Evolutionary conservation across 139 green algal species (phyloP), one percentile per base, ranked within the genome.

Genomic region (Chlorella vulgaris): DNA sequence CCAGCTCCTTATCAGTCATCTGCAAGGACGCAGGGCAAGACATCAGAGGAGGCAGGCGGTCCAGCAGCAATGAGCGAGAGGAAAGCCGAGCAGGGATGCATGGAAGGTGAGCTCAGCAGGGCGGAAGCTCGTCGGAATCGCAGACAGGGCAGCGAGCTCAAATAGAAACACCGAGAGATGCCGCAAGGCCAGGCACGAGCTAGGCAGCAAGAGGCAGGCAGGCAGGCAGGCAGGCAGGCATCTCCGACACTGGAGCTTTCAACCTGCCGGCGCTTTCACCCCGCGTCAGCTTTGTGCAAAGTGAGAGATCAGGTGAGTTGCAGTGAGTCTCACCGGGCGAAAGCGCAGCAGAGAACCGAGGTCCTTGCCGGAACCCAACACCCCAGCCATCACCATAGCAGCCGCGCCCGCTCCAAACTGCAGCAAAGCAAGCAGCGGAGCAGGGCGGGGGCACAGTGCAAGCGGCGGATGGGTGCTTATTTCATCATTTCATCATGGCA

Each of bases 1-100:
- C 55, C 55, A 65, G 55, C 55, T 65, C 55, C 55, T 65, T 65
- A 21, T 65, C 55, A n/a, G 55, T 65, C 55, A 65, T 15, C 55
- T 65, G 55, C 55, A n/a, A 21, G 55, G 22, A n/a, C 18, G 55
- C 10, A 58, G 55, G 55, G 55, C 22, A 21, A 65, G 55, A 65
- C 47, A 55, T 10, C 15, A 24, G 47, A 15, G 47, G 47, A 15
- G 10, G 10, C 10, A 15, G 47, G 47, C 15, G 47, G 47, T 15
- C 10, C 15, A 15, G n/a, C 18, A 31, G 15, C 55, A 65, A 58
- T 58, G 47, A 58, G 47, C 13, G 47, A 58, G 15, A 58, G n/a
- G n/a, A n/a, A n/a, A n/a, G n/a, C n/a, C n/a, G n/a, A n/a, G n/a
- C n/a, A n/a, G n/a, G n/a, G n/a, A 58, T 10, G 47, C 15, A 15